Conservation (phyloP, 352 stramenopile genomes). For the Phytophthora rubi region DNA sequence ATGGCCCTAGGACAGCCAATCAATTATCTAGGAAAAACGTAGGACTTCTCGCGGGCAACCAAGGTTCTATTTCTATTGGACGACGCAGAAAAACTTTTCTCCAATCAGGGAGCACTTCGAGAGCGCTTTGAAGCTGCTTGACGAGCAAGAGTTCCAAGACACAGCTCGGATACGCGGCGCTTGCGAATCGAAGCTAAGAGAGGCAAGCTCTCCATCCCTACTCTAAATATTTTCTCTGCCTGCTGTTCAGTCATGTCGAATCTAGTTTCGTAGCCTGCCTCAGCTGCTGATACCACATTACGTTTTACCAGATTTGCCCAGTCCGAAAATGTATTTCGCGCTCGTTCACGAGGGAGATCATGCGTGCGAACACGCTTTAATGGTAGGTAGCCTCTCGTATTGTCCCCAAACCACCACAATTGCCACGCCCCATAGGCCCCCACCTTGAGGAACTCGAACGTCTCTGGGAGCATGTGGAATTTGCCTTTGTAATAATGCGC, state of each 20-base stretch:
- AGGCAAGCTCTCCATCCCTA: conserved; percentile 1
- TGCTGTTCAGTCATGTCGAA: not conserved
- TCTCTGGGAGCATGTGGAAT: conserved; percentile 13
- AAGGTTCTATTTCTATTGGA: conserved; percentile 4
- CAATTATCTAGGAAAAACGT: conserved; percentile 17
- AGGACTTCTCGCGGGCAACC: not conserved
- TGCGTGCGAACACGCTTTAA: no score
- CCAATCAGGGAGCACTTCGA: conserved; percentile 1
- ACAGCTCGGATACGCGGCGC: conserved; percentile 1
- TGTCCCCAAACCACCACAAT: conserved; percentile 16
- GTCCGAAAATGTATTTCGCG: no score
- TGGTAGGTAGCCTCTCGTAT: no score
- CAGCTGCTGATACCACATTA: not conserved
- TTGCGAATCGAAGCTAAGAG: conserved; percentile 7
- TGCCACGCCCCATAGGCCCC: not conserved
- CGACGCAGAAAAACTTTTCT: not conserved
- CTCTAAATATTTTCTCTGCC: not conserved
- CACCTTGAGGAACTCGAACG: conserved; percentile 1
- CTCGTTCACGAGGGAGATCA: no score
- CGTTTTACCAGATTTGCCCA: no score
- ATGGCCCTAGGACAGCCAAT: not conserved
- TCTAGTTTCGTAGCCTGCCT: not conserved
- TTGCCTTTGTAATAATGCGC: conserved; percentile 12
- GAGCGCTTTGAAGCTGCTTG: not conserved
- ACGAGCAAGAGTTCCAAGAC: not conserved